Base-by-base conservation (phyloP, 108 stramenopile species). In the Nitzschia sp. region DNA sequence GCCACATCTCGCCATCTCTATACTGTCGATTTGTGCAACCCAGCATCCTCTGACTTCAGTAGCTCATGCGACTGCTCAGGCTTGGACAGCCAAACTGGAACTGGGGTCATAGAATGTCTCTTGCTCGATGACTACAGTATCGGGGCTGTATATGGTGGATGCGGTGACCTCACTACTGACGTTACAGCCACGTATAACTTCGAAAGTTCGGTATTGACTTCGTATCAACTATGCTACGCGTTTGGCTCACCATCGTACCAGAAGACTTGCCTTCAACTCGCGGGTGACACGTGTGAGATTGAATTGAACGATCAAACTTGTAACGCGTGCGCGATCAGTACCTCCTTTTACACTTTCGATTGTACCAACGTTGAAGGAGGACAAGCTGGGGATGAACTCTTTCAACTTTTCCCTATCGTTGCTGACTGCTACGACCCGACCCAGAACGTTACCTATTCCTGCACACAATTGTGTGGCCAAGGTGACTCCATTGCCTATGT, bases 291-390 rank as follows among this genome's bases (percentile, higher is more conserved):
- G 1, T 62, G 61, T 9, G 8, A n/a, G 13, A 19, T 62, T 13
- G 42, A 42, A 2, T 62, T 62, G 42, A 62, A 62, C 5, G 61
- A 24, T 23, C 17, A 62, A 42, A 1, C 36, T 0, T 62, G 61
- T 23, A 38, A n/a, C 3, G 24, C 61, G 9, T 62, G 61, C 33
- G 23, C n/a, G 1, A 13, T 46, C 19, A 23, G 13, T 13, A 42
- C 19, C 23, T 19, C 42, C 2, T 62, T 21, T 2, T 45, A 13
- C 2, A 17, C 28, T 2, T 62, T 45, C 32, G 61, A 62, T 45
- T 62, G 61, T 26, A 34, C 24, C 42, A 62, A 62, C 9, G 61
- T 62, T 1, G 32, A 62, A 62, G 61, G 61, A 32, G 61, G 61
- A n/a, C 24, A 26, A 26, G 18, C 42, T 2, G 61, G 42, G 6